Base-by-base conservation (phyloP, 2,329 filamentous ascomycete species). In the Beauveria australis region DNA sequence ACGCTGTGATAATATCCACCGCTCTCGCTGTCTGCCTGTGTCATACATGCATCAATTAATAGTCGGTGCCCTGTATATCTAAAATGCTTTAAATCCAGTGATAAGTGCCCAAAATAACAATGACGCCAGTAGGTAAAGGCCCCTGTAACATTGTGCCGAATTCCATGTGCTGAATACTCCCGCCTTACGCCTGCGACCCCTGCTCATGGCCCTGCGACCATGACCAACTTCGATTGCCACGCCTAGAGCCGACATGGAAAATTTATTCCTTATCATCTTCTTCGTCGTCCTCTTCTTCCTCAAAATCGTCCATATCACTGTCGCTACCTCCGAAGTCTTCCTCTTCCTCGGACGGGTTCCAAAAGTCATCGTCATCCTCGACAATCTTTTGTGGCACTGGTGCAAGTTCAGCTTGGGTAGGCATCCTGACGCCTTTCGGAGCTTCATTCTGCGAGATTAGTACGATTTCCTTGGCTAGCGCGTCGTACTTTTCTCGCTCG, bases 271-370 rank as follows among this genome's bases (percentile, higher is more conserved):
- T 52, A 4, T 81, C 79, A 51, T 84, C 82, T 18, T 83, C 82
- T 10, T 81, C 79, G 18, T 81, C 81, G 7, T 82, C 83, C 24
- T 86, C 81, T 2, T 79, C 78, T 14, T 82, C 81, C 9, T 83
- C 82, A 46, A 81, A 82, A 51, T 88, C 85, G 37, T 82, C 81
- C 74, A 83, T 79, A 26, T 83, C 87, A 24, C 82, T 84, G 66
- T 91, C 89, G 67, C 87, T 90, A 18, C 87, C 88, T 10, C 87
- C 88, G 73, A 92, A 92, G 66, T 92, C 89, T 57, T 89, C 84
- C 66, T 91, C 89, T 66, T 89, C 82, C 62, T 89, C 89, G 53
- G 84, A 86, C 71, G 90, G 88, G 40, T 83, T 85, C 88, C 91
- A 94, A 71, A 95, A 95, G 63, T 89, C 89, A 66, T 89, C 87